Conservation (phyloP, 2,329 filamentous ascomycete species). For the Stachybotrys chlorohalonatus region DNA sequence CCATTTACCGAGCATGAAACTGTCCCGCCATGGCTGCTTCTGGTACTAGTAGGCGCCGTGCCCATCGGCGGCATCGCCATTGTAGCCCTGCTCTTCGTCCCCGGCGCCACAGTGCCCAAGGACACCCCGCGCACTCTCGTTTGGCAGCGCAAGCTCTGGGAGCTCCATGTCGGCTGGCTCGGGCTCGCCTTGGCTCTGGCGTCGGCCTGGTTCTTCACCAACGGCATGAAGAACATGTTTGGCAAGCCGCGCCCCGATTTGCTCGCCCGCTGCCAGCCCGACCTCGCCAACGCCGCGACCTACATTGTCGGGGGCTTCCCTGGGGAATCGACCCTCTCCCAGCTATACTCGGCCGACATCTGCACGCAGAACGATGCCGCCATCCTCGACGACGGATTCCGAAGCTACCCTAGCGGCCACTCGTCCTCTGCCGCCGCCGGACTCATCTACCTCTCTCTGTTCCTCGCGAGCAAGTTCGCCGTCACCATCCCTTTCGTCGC, state of each 20-base stretch:
- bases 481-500: constrained; percentile 64
- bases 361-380: constrained; percentile 57
- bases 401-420: constrained; percentile 56
- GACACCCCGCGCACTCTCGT: constrained; percentile 55
- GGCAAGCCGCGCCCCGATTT: constrained; percentile 72
- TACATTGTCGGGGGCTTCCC: constrained; percentile 56
- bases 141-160: constrained; percentile 82
- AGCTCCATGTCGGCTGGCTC: constrained; percentile 78
- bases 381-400: constrained; percentile 70
- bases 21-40: constrained; percentile 56
- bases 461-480: constrained; percentile 74
- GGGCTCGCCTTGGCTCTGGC: constrained; percentile 67
- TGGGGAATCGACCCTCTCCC: constrained; percentile 44
- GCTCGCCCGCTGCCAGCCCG: constrained; percentile 69
- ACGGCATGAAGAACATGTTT: constrained; percentile 73
- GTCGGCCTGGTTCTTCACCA: constrained; percentile 69
- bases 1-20: constrained; percentile 64
- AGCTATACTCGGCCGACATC: constrained; percentile 67
- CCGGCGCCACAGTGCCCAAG: constrained; percentile 57
- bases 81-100: constrained; percentile 61
- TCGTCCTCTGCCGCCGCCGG: constrained; percentile 66
- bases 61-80: constrained; percentile 62
- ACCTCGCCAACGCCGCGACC: constrained; percentile 51
- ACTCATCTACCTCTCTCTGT: constrained; percentile 77
- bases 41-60: constrained; percentile 51